Evolutionary conservation across 768 basidiomycete species (phyloP).

Genomic region (Tylopilus plumbeoviolaceoides): DNA sequence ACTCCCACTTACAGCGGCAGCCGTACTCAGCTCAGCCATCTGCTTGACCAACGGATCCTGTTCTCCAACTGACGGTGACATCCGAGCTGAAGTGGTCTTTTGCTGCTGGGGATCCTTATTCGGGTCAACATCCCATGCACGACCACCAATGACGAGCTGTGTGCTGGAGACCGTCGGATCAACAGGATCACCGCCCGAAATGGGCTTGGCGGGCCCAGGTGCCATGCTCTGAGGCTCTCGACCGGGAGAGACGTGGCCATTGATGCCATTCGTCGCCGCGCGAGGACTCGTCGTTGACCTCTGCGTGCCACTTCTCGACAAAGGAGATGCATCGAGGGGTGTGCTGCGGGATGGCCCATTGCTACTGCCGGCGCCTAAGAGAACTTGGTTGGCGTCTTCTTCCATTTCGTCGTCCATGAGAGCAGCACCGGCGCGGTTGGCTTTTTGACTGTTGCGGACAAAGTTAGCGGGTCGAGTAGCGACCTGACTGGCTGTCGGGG

Average conservation of each 20-base stretch:
- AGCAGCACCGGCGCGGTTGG: slow-evolving; percentile 19
- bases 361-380: slow-evolving; percentile 57
- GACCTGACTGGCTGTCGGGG: slow-evolving; percentile 54
- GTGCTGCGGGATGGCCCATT: slow-evolving; percentile 35
- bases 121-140: slow-evolving; percentile 64
- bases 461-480: slow-evolving; percentile 59
- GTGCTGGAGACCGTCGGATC: slow-evolving; percentile 63
- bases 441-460: slow-evolving; percentile 37
- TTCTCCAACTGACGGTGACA: slow-evolving; percentile 35
- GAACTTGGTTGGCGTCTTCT: slow-evolving; percentile 53
- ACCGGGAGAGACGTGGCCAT: slow-evolving; percentile 26
- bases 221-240: slow-evolving; percentile 23
- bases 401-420: slow-evolving; percentile 43
- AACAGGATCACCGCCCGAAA: slow-evolving; percentile 48
- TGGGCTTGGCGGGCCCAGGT: slow-evolving; percentile 23
- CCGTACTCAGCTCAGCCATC: slow-evolving; percentile 49
- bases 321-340: slow-evolving; percentile 28
- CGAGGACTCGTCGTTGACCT: slow-evolving; percentile 23
- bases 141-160: slow-evolving; percentile 56
- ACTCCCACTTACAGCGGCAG: slow-evolving; percentile 19
- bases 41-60: slow-evolving; percentile 65
- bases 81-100: slow-evolving; percentile 11
- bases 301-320: slow-evolving; percentile 31
- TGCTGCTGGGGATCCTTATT: slow-evolving; percentile 59
- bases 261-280: slow-evolving; percentile 32